Conservation (phyloP, 495 filamentous ascomycete genomes). For the Neurospora sp. region DNA sequence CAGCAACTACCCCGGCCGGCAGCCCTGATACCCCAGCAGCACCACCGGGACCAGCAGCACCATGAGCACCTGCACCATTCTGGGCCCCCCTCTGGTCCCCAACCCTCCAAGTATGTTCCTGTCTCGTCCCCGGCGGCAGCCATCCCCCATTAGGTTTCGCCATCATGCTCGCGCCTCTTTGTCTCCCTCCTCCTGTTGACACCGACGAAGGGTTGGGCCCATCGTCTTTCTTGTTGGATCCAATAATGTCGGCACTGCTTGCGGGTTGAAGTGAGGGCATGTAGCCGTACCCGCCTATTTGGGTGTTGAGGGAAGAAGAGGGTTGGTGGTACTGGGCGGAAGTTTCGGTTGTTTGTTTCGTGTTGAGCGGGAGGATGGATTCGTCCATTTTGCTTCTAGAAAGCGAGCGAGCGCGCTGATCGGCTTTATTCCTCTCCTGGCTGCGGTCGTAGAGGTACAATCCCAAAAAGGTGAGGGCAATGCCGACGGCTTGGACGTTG, state of each 20-base stretch:
- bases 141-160: slow-evolving; percentile 39
- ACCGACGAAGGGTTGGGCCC: not conserved
- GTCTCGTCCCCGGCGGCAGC: slow-evolving; percentile 63
- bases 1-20: not conserved
- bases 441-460: slow-evolving; percentile 96
- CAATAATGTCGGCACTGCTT: slow-evolving; percentile 6
- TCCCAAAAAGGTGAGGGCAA: slow-evolving; percentile 80
- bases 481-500: slow-evolving; percentile 69
- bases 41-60: too few species aligned
- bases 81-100: slow-evolving; percentile 27
- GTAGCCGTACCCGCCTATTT: slow-evolving; percentile 9
- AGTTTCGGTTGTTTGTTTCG: slow-evolving; percentile 13
- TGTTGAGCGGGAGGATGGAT: slow-evolving; percentile 61
- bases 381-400: slow-evolving; percentile 34
- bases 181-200: not conserved
- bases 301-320: not conserved
- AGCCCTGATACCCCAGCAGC: not conserved
- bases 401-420: slow-evolving; percentile 51
- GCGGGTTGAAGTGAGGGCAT: not conserved
- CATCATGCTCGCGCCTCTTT: slow-evolving; percentile 38
- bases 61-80: not conserved
- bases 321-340: not conserved
- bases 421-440: slow-evolving; percentile 70
- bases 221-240: not conserved
- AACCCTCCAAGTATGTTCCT: slow-evolving; percentile 72